Conservation (phyloP, 2,329 filamentous ascomycete species). For the Cytospora chrysosperma region DNA sequence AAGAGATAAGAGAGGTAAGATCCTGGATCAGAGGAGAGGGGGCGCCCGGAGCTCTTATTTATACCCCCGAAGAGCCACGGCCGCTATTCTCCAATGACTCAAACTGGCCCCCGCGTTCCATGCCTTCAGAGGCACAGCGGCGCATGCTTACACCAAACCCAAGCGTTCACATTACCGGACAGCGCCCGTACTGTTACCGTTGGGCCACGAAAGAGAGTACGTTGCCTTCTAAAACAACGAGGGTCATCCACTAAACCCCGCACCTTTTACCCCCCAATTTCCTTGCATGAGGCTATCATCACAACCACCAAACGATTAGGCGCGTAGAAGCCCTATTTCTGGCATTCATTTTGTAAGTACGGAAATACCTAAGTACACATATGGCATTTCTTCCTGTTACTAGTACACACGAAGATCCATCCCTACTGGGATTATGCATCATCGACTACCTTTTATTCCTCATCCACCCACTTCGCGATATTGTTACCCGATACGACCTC, state of each 20-base stretch:
- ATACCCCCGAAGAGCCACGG: slow-evolving; percentile 31
- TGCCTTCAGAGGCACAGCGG: not conserved
- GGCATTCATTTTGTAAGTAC: not conserved
- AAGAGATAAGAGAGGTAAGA: slow-evolving; percentile 16
- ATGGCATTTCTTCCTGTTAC: not conserved
- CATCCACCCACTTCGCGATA: slow-evolving; percentile 31
- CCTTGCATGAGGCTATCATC: not conserved
- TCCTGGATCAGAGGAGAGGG: slow-evolving; percentile 13
- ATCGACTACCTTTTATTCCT: slow-evolving; percentile 37
- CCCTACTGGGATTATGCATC: not conserved
- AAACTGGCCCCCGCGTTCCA: slow-evolving; percentile 7
- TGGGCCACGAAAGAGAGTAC: not conserved
- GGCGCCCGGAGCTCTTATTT: slow-evolving; percentile 34
- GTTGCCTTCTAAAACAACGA: not conserved
- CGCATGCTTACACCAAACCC: slow-evolving; percentile 30
- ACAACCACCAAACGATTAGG: not conserved
- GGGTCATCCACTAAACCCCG: not conserved
- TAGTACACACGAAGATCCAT: not conserved
- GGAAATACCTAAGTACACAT: not conserved
- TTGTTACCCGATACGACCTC: slow-evolving; percentile 27
- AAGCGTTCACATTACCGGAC: not conserved
- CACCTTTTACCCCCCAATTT: not conserved
- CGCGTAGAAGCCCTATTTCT: slow-evolving; percentile 2
- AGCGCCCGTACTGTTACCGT: not conserved
- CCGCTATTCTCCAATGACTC: slow-evolving; percentile 20